A percentile compares a stretch with the other conserved stretches of the same genome.
Evolutionary conservation across 148 eudicot species (phyloP).

Genomic region (Suaeda aralocaspica): DNA sequence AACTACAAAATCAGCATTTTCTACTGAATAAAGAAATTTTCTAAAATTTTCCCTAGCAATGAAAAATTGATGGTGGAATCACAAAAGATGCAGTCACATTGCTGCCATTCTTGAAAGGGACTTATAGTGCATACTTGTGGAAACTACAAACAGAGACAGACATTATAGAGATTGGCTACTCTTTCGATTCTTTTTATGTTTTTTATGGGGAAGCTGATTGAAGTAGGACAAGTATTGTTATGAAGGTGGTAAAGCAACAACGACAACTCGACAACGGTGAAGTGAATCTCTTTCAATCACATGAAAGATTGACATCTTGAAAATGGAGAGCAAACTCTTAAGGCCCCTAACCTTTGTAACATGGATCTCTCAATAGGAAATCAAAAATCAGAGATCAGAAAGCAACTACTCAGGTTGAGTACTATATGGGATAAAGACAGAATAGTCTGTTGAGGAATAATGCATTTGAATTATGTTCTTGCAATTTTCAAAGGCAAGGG

Average conservation of each 20-base stretch:
- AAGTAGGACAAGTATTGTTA: constrained; percentile 20
- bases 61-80: constrained; percentile 11
- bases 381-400: constrained; percentile 17
- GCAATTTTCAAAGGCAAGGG: not conserved
- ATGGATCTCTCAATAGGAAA: constrained; percentile 21
- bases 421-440: constrained; percentile 5
- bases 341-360: constrained; percentile 1
- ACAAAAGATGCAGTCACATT: constrained; percentile 16
- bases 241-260: constrained; percentile 27
- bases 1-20: constrained; percentile 24
- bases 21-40: constrained; percentile 23
- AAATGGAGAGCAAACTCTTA: constrained; percentile 23
- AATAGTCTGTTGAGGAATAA: not conserved
- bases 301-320: constrained; percentile 28
- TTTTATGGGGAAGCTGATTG: constrained; percentile 22
- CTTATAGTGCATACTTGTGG: constrained; percentile 27
- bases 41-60: constrained; percentile 17
- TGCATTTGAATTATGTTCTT: not conserved
- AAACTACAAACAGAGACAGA: constrained; percentile 32
- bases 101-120: constrained; percentile 34
- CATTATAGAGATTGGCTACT: constrained; percentile 16
- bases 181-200: constrained; percentile 29
- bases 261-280: constrained; percentile 19
- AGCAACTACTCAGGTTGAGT: constrained; percentile 6
- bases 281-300: constrained; percentile 25